Evolutionary conservation across 306 rosid species (phyloP).

Genomic region (Inga oerstediana): DNA sequence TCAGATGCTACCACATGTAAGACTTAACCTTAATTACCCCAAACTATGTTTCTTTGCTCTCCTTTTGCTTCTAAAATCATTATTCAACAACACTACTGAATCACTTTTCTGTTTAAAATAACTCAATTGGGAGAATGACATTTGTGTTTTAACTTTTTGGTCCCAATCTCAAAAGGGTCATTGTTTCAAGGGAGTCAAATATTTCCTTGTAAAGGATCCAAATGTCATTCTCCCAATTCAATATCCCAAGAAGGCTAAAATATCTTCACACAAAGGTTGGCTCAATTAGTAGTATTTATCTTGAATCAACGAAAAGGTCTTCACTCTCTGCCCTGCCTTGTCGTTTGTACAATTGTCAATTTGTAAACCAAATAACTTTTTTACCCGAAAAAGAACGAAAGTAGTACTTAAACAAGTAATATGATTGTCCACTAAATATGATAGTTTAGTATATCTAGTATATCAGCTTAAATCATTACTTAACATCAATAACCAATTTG

Average conservation of each 20-base stretch:
- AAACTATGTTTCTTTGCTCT: neutral
- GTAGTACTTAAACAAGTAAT: neutral
- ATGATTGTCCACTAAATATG: neutral
- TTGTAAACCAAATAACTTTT: neutral
- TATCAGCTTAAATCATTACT: neutral
- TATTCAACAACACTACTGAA: neutral
- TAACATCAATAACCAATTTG: neutral
- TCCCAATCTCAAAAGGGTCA: neutral
- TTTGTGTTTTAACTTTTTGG: neutral
- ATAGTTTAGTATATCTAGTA: neutral
- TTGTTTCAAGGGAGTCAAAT: neutral
- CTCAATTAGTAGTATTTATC: neutral
- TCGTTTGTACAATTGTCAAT: neutral
- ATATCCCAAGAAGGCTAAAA: neutral
- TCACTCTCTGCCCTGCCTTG: neutral
- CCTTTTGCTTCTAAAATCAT: neutral
- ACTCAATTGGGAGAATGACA: neutral
- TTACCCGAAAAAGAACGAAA: neutral
- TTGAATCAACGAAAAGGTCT: neutral
- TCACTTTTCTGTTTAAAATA: neutral
- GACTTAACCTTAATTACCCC: neutral
- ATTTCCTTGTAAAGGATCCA: neutral
- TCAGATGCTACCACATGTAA: slow-evolving; percentile 45
- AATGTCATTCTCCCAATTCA: neutral
- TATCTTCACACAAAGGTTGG: neutral